Evolutionary conservation across 75 land plant genomes (phyloP), one percentile per base, ranked within the genome.

Genomic region (Larix kaempferi): DNA sequence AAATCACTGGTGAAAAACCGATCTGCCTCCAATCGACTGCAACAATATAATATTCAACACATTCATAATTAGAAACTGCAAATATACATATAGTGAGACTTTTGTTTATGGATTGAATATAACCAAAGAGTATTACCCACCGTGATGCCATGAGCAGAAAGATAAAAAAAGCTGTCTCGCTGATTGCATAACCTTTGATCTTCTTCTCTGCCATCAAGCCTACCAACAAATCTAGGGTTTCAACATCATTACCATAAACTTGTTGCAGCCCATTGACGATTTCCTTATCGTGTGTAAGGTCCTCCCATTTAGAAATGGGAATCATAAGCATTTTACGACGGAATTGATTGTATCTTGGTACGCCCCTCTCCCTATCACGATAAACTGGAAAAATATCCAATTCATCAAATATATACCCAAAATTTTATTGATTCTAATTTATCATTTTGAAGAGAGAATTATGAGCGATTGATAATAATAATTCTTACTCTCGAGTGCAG

Each of bases 161-260:
- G 71, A 92, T 86, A 74, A 83, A 80, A 75, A 92, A 88, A 54
- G 92, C 81, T 6, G 94, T 92, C 81, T 92, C 94, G 39, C 92
- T 86, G 52, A 92, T 92, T 55, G 94, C 94, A 62, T 77, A 88
- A 3, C 90, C 90, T 52, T 80, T 83, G 61, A 89, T 89, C 83
- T 92, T 92, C 86, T 88, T 92, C 80, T 89, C 94, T 4, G 85
- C 85, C 71, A 82, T 73, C 26, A 92, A 59, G 12, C 94, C 94
- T 2, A 90, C 87, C 10, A 84, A 75, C 7, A 92, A 80, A 56
- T 92, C 92, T 0, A 92, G 77, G 58, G 82, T 85, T 78, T 90
- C 94, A 37, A 92, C 87, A 75, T 92, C 83, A 62, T 89, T 79
- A 21, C 84, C 87, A 74, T 92, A 92, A 11, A 92, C 84, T 44